Percentiles rank a stretch among this genome's conserved stretches.
phyloP scores from a whole-genome alignment of 1,284 basidiomycete species.

The Sporisorium iseilematis-ciliati region DNA sequence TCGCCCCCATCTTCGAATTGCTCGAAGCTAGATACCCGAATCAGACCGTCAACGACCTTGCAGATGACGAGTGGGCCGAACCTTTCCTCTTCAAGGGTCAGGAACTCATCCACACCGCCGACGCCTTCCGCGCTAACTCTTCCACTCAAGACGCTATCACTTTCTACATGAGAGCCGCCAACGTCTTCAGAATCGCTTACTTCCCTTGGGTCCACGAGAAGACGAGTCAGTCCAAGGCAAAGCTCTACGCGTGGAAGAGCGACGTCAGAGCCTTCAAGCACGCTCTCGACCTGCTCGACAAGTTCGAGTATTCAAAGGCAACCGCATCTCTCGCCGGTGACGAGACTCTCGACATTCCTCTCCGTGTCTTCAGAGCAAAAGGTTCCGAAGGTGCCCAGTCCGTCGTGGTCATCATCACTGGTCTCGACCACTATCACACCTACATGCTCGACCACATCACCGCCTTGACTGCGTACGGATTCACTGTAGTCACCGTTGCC shows the following conservation, averaged over 20 bases:
- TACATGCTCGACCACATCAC: constrained; percentile 27
- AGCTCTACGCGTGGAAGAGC: constrained; percentile 36
- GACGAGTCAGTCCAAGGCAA: constrained; percentile 27
- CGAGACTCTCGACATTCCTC: constrained; percentile 16
- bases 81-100: constrained; percentile 29
- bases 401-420: constrained; percentile 44
- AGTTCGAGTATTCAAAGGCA: constrained; percentile 8
- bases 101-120: constrained; percentile 17
- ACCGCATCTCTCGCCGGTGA: constrained; percentile 5
- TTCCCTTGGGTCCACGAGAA: constrained; percentile 44
- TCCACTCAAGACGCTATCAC: constrained; percentile 15
- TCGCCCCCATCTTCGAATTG: constrained; percentile 28
- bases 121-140: constrained; percentile 1
- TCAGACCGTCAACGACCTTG: constrained; percentile 19
- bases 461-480: constrained; percentile 18
- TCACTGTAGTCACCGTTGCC: constrained; percentile 20
- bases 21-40: constrained; percentile 21
- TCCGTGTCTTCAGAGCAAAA: constrained; percentile 28
- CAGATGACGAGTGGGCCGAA: constrained; percentile 45
- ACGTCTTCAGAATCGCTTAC: constrained; percentile 38
- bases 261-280: constrained; percentile 27
- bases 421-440: constrained; percentile 50
- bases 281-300: constrained; percentile 19
- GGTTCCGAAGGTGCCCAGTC: constrained; percentile 16
- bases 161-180: constrained; percentile 44